Evolutionary conservation across 768 basidiomycete genomes (phyloP).

Genomic region (Mycena amicta): DNA sequence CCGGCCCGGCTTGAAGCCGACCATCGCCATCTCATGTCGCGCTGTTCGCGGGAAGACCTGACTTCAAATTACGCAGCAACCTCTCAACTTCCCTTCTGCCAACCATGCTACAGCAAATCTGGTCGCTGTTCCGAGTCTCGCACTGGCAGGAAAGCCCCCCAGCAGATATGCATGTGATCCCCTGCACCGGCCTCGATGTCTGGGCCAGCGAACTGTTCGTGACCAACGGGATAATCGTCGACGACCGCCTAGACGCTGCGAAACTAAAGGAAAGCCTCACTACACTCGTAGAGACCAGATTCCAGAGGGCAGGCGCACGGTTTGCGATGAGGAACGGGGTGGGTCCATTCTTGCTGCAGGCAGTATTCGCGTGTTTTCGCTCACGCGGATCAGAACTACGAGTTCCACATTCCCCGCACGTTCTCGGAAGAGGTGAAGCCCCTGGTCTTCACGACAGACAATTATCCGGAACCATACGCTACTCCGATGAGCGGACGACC

Average conservation of each 20-base stretch:
- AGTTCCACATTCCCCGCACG: conserved; percentile 10
- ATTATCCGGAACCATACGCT: conserved; percentile 7
- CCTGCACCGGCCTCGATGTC: conserved; percentile 14
- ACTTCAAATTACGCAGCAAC: too few species aligned
- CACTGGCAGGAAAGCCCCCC: not conserved
- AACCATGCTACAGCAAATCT: too few species aligned
- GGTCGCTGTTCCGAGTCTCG: too few species aligned
- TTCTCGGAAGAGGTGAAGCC: not conserved
- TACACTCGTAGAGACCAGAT: conserved; percentile 6
- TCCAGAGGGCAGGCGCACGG: conserved; percentile 17
- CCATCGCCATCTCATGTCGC: too few species aligned
- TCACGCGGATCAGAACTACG: conserved; percentile 2
- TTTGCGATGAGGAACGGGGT: conserved; percentile 12
- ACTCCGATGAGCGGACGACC: not conserved
- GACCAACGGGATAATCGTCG: conserved; percentile 13
- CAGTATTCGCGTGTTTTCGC: not conserved
- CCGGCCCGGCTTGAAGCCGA: too few species aligned
- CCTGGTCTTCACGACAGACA: not conserved
- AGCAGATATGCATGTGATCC: conserved; percentile 3
- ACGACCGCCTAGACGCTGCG: conserved; percentile 9
- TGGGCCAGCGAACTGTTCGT: not conserved
- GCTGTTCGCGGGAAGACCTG: too few species aligned
- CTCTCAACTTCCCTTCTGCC: too few species aligned
- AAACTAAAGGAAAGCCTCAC: conserved; percentile 7
- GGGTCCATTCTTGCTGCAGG: not conserved